Base-by-base conservation (phyloP, 2,329 filamentous ascomycete genomes). In the Neonectria punicea region DNA sequence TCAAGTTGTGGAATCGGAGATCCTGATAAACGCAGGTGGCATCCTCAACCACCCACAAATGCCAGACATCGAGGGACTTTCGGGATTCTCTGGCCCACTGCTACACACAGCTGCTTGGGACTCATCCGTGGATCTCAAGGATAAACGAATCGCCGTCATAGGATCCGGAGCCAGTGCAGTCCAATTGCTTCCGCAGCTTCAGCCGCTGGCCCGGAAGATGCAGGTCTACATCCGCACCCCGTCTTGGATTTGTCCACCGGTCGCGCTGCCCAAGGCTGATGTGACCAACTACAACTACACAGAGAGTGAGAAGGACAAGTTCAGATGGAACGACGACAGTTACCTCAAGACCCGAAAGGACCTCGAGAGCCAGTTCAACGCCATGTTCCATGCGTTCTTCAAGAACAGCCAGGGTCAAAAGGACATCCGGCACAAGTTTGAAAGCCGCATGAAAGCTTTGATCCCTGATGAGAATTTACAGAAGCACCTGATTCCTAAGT, bases 51-150 rank as follows among this genome's bases (percentile, higher is more conserved):
- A 84, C 54, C 83, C 80, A 74, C 80, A 82, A 53, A 84, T 81
- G 80, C 84, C 84, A 5, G 76, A 76, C 3, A 84, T 86, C n/a
- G 76, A 81, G 5, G 84, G 83, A 0, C 66, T 86, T 2, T 69
- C 81, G 6, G 78, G 77, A 11, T 86, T 84, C 70, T 79, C 81
- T 58, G 84, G 84, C 16, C 78, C 76, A 41, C 67, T 84, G 1
- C 72, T 85, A 22, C 84, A 85, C 71, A 73, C 80, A 2, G 83
- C 83, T 5, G 77, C 79, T 9, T 85, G 82, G 82, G 78, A 82
- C 18, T 74, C 82, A 30, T 76, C 79, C 1, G 70, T 80, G 11
- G 71, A 80, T 28, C 69, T 80, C 0, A 70, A 58, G n/a, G 78
- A 77, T 2, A 77, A 77, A 44, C 72, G 76, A 43, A 78, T 82